Evolutionary conservation across 371 early-diverging fungal genomes (phyloP).

Genomic region (Syncephalastrum racemosum): DNA sequence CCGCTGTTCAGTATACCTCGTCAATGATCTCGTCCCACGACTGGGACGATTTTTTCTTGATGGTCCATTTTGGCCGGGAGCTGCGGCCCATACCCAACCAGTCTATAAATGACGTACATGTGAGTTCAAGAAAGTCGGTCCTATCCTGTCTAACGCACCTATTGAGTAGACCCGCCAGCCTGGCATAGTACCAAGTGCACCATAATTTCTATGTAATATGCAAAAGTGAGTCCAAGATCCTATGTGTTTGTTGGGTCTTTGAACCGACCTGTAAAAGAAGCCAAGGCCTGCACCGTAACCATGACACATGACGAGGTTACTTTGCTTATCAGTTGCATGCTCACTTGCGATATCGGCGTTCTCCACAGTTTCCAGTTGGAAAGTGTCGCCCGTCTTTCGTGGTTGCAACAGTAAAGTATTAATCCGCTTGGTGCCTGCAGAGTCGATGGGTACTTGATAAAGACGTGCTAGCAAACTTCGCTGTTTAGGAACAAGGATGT

Average conservation of each 20-base stretch:
- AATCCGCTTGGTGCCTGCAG: conserved; percentile 22
- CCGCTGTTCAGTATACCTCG: conserved; percentile 21
- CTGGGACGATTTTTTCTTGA: conserved; percentile 30
- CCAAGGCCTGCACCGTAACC: conserved; percentile 90
- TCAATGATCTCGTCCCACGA: conserved; percentile 52
- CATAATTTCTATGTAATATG: conserved; percentile 58
- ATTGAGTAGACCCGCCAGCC: conserved; percentile 77
- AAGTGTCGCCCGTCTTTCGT: conserved; percentile 21
- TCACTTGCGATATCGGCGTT: conserved; percentile 26
- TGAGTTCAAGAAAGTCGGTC: not conserved
- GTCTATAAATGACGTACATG: conserved; percentile 41
- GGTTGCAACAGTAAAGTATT: conserved; percentile 34
- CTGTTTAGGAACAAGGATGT: no score
- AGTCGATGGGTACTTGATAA: conserved; percentile 21
- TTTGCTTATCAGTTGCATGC: conserved; percentile 30
- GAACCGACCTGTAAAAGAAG: conserved; percentile 66
- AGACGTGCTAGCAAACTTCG: no score
- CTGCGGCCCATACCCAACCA: conserved; percentile 90
- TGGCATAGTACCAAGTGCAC: conserved; percentile 62
- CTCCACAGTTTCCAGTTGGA: conserved; percentile 21
- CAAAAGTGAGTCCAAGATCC: not conserved
- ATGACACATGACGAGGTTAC: conserved; percentile 80
- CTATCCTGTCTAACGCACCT: conserved; percentile 16
- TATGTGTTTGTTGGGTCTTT: not conserved
- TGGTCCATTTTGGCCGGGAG: conserved; percentile 69